These are phyloP conservation scores for Chondrus crispus DNA, from an alignment of 23 red algal species.

Conservation along the genomic window DNA sequence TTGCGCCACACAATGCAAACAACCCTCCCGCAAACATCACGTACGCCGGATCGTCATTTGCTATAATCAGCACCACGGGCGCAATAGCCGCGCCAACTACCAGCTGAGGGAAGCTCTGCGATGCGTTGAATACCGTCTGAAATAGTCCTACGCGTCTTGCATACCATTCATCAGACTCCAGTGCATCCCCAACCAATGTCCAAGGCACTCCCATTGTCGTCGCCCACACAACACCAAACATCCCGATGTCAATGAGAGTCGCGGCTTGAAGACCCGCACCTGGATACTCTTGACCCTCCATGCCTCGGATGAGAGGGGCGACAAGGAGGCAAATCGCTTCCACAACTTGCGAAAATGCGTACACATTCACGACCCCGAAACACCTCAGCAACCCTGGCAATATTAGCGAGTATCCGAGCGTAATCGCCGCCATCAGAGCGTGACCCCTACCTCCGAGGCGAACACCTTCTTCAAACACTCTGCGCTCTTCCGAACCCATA, in stretches of 20 bases:
- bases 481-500: constrained; percentile 3
- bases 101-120: constrained; percentile 78
- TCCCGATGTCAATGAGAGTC: constrained; percentile 43
- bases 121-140: constrained; percentile 78
- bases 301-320: constrained; percentile 38
- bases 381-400: constrained; percentile 51
- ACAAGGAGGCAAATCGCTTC: constrained; percentile 51
- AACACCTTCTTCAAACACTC: constrained; percentile 81
- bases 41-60: constrained; percentile 55
- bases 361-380: constrained; percentile 39
- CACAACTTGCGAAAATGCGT: constrained; percentile 78
- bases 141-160: constrained; percentile 64
- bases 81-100: constrained; percentile 50
- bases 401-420: constrained; percentile 60
- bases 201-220: constrained; percentile 89
- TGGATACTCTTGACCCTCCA: background rate
- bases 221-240: constrained; percentile 86
- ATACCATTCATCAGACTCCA: constrained; percentile 57
- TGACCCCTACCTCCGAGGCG: constrained; percentile 74
- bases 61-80: constrained; percentile 53
- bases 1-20: constrained; percentile 57
- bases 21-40: constrained; percentile 83
- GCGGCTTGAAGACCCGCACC: constrained; percentile 15
- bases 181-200: constrained; percentile 74
- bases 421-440: constrained; percentile 50